Conservation (phyloP, 2,329 filamentous ascomycete species). For the Calonectria multiphialidica region DNA sequence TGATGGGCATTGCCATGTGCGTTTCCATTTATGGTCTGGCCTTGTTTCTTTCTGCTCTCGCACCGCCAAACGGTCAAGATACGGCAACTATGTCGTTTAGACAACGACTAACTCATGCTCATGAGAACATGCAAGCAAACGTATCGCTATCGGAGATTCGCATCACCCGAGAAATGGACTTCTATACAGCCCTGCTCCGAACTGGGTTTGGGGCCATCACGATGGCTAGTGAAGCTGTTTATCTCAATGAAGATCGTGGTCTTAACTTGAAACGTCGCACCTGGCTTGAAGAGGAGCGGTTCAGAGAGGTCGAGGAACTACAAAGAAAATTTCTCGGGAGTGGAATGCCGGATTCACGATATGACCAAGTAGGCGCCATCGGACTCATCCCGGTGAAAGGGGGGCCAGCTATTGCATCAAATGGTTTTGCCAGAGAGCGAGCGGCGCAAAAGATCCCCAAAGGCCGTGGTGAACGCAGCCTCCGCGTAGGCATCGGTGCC, state of each 20-base stretch:
- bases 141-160: conserved; percentile 85
- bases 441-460: conserved; percentile 70
- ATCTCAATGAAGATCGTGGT: conserved; percentile 87
- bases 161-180: conserved; percentile 90
- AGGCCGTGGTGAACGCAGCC: conserved; percentile 58
- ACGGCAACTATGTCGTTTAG: conserved; percentile 55
- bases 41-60: conserved; percentile 76
- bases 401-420: conserved; percentile 56
- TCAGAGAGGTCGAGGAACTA: conserved; percentile 79
- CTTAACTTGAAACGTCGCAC: conserved; percentile 82
- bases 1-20: conserved; percentile 83
- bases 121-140: conserved; percentile 92
- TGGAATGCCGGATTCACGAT: conserved; percentile 59
- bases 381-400: conserved; percentile 67
- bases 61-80: conserved; percentile 44
- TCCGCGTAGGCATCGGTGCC: conserved; percentile 79
- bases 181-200: conserved; percentile 90
- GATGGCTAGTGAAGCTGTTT: conserved; percentile 95
- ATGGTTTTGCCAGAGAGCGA: conserved; percentile 77
- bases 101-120: conserved; percentile 77
- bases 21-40: conserved; percentile 82
- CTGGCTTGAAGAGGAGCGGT: conserved; percentile 91
- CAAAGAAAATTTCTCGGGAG: conserved; percentile 64
- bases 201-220: conserved; percentile 90
- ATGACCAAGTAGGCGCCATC: conserved; percentile 66